Percentiles rank a stretch among this genome's conserved stretches.
Conservation (phyloP, 805 yeast species). For the Debaryomyces prosopidis region DNA sequence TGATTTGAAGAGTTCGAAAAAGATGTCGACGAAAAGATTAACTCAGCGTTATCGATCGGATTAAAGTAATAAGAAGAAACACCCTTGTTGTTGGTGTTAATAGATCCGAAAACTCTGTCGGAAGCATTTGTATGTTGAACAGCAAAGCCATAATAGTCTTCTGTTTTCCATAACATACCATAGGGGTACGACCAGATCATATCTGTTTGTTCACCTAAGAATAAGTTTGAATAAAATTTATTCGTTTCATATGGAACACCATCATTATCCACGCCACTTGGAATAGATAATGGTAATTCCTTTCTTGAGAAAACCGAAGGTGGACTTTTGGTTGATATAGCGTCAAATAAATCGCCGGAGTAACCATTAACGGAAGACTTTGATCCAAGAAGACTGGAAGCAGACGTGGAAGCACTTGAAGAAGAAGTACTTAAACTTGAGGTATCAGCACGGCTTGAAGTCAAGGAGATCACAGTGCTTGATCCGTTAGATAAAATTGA, state of each 20-base stretch:
- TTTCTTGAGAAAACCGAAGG: slow-evolving; percentile 46
- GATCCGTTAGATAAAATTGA: background rate
- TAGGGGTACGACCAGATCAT: slow-evolving; percentile 70
- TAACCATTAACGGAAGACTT: slow-evolving; percentile 11
- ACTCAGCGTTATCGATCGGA: slow-evolving; percentile 56
- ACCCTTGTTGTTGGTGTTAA: slow-evolving; percentile 42
- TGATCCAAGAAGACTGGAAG: slow-evolving; percentile 3
- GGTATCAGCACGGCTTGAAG: no score
- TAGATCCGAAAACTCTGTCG: slow-evolving; percentile 48
- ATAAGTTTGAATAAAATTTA: slow-evolving; percentile 70
- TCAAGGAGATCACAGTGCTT: background rate
- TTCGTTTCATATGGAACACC: slow-evolving; percentile 61
- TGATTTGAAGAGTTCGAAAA: slow-evolving; percentile 40
- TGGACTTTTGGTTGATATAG: slow-evolving; percentile 37
- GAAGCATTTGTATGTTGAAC: slow-evolving; percentile 54
- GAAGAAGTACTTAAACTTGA: background rate
- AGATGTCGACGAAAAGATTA: slow-evolving; percentile 55
- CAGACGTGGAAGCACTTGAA: slow-evolving; percentile 2
- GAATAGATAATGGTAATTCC: slow-evolving; percentile 45
- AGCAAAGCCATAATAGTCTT: slow-evolving; percentile 56
- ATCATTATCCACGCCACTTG: slow-evolving; percentile 46
- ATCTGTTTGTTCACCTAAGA: slow-evolving; percentile 53
- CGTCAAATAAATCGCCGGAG: slow-evolving; percentile 47
- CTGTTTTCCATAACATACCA: slow-evolving; percentile 53
- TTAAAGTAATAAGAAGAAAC: slow-evolving; percentile 51